phyloP scores from a whole-genome alignment of 192 early-diverging fungal species.

The Allomyces javanicus region DNA sequence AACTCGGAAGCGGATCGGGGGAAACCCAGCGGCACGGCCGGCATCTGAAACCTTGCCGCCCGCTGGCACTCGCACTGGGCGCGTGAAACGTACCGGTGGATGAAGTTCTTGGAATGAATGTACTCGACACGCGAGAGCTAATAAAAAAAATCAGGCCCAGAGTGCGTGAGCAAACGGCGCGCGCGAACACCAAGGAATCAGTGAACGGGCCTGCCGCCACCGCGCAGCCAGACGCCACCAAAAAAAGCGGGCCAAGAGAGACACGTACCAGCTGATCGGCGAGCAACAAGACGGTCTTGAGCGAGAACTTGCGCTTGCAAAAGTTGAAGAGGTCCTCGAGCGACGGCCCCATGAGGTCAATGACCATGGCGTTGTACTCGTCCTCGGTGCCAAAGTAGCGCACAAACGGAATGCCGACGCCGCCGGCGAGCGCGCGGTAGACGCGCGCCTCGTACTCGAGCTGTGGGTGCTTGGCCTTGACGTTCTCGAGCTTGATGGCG shows the following conservation, averaged over 20 bases:
- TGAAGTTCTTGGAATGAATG: constrained; percentile 70
- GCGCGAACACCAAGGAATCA: constrained; percentile 1
- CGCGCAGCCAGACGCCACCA: background rate
- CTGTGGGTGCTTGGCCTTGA: constrained; percentile 88
- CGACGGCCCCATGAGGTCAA: constrained; percentile 78
- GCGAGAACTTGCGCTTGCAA: constrained; percentile 67
- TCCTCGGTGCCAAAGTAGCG: constrained; percentile 66
- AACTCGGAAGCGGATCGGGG: background rate
- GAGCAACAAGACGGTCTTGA: constrained; percentile 69
- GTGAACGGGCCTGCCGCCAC: background rate
- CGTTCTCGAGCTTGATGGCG: constrained; percentile 89
- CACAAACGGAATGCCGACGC: constrained; percentile 74
- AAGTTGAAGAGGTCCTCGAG: constrained; percentile 80
- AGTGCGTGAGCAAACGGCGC: background rate
- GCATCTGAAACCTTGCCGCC: constrained; percentile 6
- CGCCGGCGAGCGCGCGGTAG: constrained; percentile 83
- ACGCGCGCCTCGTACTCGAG: constrained; percentile 94
- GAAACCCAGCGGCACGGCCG: background rate
- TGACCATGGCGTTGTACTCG: constrained; percentile 69
- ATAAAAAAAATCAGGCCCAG: background rate
- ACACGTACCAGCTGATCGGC: constrained; percentile 61
- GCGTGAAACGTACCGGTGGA: constrained; percentile 34
- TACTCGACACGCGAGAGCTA: constrained; percentile 54
- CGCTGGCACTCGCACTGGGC: background rate
- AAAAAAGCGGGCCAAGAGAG: background rate